A percentile compares a stretch with the other conserved stretches of the same genome.
Conservation (phyloP, 2,329 filamentous ascomycete genomes). For the Metarhizium sp. region DNA sequence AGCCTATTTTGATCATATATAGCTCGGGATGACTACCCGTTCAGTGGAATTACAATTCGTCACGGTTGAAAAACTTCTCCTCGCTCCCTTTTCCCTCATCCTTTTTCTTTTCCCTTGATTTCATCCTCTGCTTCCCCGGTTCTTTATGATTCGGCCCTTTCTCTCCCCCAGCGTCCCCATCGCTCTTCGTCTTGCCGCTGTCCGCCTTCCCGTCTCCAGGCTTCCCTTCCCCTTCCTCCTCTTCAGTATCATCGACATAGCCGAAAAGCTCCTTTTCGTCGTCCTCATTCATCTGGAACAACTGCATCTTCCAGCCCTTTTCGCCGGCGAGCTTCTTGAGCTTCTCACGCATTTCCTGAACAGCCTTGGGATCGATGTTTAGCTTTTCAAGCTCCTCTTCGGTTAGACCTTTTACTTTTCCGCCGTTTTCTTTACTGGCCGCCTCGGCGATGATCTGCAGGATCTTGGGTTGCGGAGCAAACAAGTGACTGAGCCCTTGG, state of each 20-base stretch:
- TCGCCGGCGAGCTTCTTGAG: constrained; percentile 61
- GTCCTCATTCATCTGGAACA: constrained; percentile 55
- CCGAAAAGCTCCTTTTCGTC: constrained; percentile 57
- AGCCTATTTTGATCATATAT: neutral
- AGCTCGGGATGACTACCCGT: neutral
- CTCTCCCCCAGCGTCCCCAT: constrained; percentile 4
- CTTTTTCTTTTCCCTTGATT: constrained; percentile 5
- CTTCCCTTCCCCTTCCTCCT: constrained; percentile 11
- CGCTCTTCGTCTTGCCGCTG: constrained; percentile 17
- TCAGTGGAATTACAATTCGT: constrained; percentile 4
- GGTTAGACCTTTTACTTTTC: constrained; percentile 49
- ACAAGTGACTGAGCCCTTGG: constrained; percentile 12
- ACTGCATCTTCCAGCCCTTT: constrained; percentile 70
- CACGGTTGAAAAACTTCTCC: constrained; percentile 37
- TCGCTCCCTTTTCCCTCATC: constrained; percentile 32
- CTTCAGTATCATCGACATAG: constrained; percentile 49
- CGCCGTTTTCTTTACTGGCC: constrained; percentile 45
- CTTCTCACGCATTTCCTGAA: constrained; percentile 61
- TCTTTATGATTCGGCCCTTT: neutral
- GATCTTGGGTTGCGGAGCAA: constrained; percentile 16
- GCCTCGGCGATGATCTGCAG: constrained; percentile 35
- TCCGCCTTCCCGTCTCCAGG: neutral
- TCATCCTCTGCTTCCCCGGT: neutral
- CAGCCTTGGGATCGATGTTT: constrained; percentile 54
- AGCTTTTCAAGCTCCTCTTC: constrained; percentile 60